phyloP scores from a whole-genome alignment of 164 flowering plant species.

The Umbellularia californica region DNA sequence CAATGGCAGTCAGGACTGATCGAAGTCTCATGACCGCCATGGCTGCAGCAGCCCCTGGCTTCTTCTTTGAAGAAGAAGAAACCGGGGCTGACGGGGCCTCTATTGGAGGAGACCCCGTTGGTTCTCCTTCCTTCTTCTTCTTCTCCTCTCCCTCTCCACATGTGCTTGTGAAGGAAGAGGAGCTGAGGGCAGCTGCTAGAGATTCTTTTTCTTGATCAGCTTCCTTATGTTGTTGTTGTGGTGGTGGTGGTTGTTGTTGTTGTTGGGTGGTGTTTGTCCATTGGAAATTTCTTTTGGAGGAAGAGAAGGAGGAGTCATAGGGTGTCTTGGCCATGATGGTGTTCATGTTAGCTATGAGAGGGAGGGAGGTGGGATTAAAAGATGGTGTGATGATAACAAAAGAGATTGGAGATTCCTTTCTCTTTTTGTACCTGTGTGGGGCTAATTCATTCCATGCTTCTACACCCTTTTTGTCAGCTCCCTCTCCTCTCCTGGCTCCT shows the following conservation, averaged over 20 bases:
- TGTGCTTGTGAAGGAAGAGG: background rate
- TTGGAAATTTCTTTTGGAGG: conserved; percentile 65
- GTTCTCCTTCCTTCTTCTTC: conserved; percentile 32
- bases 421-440: background rate
- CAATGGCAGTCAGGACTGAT: conserved; percentile 33
- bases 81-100: background rate
- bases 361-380: conserved; percentile 3
- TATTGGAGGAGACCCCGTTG: conserved; percentile 15
- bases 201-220: background rate
- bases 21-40: conserved; percentile 38
- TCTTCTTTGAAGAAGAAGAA: conserved; percentile 27
- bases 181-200: background rate
- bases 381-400: background rate
- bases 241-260: too few species aligned
- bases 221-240: background rate
- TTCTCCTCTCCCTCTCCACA: conserved; percentile 22
- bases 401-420: conserved; percentile 7
- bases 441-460: conserved; percentile 7
- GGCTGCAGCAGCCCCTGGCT: conserved; percentile 5
- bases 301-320: conserved; percentile 66
- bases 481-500: background rate
- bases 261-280: conserved; percentile 34
- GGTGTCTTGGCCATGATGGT: conserved; percentile 34
- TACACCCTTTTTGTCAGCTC: conserved; percentile 18
- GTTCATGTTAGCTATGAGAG: background rate